These are phyloP conservation scores for Pleurotus tuber-regium DNA, from an alignment of 768 basidiomycete species.

Conservation along the genomic window DNA sequence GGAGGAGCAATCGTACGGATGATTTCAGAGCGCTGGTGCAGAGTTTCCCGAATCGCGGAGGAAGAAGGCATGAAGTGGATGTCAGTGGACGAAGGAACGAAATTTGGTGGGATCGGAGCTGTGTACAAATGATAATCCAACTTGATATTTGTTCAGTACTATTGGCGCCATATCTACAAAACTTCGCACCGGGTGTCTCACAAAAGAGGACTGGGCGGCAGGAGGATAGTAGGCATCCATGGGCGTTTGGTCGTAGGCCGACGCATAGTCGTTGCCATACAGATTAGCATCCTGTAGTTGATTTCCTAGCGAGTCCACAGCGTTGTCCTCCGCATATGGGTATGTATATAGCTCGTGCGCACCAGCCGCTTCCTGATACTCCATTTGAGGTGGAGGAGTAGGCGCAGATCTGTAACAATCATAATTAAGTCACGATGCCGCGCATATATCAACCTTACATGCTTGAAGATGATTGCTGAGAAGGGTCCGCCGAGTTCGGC, in stretches of 20 bases:
- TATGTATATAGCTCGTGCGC: constrained; percentile 27
- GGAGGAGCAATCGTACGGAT: constrained; percentile 48
- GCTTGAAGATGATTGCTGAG: too few species aligned
- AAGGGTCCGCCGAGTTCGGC: too few species aligned
- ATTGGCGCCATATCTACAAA: background rate
- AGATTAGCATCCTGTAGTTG: constrained; percentile 30
- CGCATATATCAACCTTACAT: constrained; percentile 19
- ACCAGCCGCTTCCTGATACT: too few species aligned
- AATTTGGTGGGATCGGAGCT: constrained; percentile 54
- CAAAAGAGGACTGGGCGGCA: constrained; percentile 41
- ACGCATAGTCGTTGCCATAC: constrained; percentile 17
- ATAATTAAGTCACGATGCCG: background rate
- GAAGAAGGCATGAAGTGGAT: constrained; percentile 71
- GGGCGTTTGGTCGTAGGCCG: constrained; percentile 14
- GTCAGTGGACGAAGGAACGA: constrained; percentile 41
- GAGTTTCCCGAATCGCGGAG: constrained; percentile 36
- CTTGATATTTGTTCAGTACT: constrained; percentile 32
- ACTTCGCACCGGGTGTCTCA: constrained; percentile 70
- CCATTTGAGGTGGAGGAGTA: constrained; percentile 18
- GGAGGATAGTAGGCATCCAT: constrained; percentile 42
- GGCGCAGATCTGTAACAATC: constrained; percentile 15
- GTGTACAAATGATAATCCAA: constrained; percentile 94
- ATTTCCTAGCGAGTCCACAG: constrained; percentile 22
- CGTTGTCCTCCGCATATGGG: constrained; percentile 11
- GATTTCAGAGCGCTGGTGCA: constrained; percentile 63